These are phyloP conservation scores for Asterophora parasitica DNA, from an alignment of 768 basidiomycete species.

Conservation along the genomic window DNA sequence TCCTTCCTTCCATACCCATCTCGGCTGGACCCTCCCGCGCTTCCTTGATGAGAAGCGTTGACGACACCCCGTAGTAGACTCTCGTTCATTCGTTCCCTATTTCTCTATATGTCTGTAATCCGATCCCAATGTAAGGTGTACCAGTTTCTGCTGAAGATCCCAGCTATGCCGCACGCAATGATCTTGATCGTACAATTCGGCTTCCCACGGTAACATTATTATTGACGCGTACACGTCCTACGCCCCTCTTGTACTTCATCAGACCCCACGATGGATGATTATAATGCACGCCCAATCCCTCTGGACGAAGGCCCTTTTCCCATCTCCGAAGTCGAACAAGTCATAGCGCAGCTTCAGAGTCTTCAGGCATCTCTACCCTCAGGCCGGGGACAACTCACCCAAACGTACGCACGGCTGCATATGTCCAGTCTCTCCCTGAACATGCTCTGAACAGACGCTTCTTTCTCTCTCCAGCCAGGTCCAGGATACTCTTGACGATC, in stretches of 20 bases:
- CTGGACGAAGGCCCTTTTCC: slow-evolving; percentile 3
- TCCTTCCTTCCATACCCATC: slow-evolving; percentile 9
- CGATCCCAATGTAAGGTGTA: slow-evolving; percentile 18
- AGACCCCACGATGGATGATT: slow-evolving; percentile 19
- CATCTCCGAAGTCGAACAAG: slow-evolving; percentile 9
- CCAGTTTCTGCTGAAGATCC: slow-evolving; percentile 3
- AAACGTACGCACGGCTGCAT: slow-evolving; percentile 18
- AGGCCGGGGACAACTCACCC: slow-evolving; percentile 13
- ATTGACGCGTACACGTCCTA: neutral
- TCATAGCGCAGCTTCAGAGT: slow-evolving; percentile 10
- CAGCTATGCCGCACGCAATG: too few species aligned
- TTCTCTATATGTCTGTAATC: slow-evolving; percentile 17
- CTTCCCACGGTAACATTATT: neutral
- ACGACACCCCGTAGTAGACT: slow-evolving; percentile 11
- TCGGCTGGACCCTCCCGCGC: slow-evolving; percentile 19
- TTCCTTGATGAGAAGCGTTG: slow-evolving; percentile 15
- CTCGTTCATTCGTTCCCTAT: slow-evolving; percentile 12
- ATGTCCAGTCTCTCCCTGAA: too few species aligned
- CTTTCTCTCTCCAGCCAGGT: slow-evolving; percentile 26
- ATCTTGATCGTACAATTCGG: neutral
- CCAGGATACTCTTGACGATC: slow-evolving; percentile 35
- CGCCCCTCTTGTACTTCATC: too few species aligned
- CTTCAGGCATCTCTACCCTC: slow-evolving; percentile 12
- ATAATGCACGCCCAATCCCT: slow-evolving; percentile 6
- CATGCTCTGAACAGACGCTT: neutral